Conservation (phyloP, 2,329 filamentous ascomycete species). For the Sporothrix luriei region DNA sequence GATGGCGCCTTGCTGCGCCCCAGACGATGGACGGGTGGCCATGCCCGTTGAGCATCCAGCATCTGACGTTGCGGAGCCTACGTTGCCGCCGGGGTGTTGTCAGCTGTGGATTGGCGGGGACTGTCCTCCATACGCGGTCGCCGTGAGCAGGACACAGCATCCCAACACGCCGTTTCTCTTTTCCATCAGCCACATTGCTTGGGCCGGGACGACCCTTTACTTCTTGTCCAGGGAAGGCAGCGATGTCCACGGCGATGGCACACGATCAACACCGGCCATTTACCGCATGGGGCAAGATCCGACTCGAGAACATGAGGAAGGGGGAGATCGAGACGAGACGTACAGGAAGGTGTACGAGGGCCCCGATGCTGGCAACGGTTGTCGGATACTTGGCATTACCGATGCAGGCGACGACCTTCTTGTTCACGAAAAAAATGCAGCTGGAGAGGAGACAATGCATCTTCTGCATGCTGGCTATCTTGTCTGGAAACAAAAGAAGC, state of each 20-base stretch:
- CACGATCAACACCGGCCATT: not conserved
- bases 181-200: slow-evolving; percentile 2
- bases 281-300: not conserved
- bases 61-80: not conserved
- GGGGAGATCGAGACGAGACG: not conserved
- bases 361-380: not conserved
- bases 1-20: not conserved
- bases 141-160: not conserved
- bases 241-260: not conserved
- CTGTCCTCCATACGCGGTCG: not conserved
- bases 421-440: not conserved
- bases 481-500: not conserved
- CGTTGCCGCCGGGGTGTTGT: not conserved
- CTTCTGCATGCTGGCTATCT: not conserved
- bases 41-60: not conserved
- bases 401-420: not conserved
- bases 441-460: not conserved
- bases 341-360: not conserved
- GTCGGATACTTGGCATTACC: not conserved
- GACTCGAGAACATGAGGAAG: not conserved
- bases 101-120: slow-evolving; percentile 3
- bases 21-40: not conserved
- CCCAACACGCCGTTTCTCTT: not conserved
- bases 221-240: not conserved
- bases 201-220: not conserved